Conservation (phyloP, 108 stramenopile species). For the Cyclotella choctawhatcheeana region DNA sequence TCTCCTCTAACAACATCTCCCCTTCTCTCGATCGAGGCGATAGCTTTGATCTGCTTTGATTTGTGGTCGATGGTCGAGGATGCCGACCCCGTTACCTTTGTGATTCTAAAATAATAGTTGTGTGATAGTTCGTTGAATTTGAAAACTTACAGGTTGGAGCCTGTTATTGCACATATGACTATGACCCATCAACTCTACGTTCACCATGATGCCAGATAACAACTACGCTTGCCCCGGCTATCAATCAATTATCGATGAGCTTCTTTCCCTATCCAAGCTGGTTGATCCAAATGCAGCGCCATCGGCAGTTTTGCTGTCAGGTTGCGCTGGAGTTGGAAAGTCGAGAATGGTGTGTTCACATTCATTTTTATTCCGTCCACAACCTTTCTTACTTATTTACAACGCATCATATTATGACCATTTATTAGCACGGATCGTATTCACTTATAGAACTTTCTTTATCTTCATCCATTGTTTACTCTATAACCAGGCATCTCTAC, state of each 20-base stretch:
- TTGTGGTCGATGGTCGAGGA: neutral
- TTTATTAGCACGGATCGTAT: no score
- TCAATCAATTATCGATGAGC: slow-evolving; percentile 51
- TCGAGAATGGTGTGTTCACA: slow-evolving; percentile 56
- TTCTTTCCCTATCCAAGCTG: slow-evolving; percentile 41
- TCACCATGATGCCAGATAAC: slow-evolving; percentile 2
- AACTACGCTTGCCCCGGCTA: slow-evolving; percentile 66
- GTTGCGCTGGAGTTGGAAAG: slow-evolving; percentile 86
- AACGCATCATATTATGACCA: neutral
- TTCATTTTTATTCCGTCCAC: neutral
- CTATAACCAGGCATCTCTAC: slow-evolving; percentile 48
- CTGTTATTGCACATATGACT: neutral
- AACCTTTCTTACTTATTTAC: neutral
- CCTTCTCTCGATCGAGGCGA: no score
- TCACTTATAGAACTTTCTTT: neutral
- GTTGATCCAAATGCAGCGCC: slow-evolving; percentile 46
- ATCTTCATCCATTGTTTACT: slow-evolving; percentile 16
- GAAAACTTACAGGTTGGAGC: neutral
- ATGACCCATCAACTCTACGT: neutral
- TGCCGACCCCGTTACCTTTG: neutral
- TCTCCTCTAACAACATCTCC: no score
- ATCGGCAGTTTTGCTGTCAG: slow-evolving; percentile 66
- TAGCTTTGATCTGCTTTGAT: neutral
- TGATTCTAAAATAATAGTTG: no score
- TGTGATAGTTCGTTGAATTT: neutral